A percentile compares a stretch with the other conserved stretches of the same genome.
Conservation (phyloP, 2,329 filamentous ascomycete species). For the Chrysoporthe cubensis region DNA sequence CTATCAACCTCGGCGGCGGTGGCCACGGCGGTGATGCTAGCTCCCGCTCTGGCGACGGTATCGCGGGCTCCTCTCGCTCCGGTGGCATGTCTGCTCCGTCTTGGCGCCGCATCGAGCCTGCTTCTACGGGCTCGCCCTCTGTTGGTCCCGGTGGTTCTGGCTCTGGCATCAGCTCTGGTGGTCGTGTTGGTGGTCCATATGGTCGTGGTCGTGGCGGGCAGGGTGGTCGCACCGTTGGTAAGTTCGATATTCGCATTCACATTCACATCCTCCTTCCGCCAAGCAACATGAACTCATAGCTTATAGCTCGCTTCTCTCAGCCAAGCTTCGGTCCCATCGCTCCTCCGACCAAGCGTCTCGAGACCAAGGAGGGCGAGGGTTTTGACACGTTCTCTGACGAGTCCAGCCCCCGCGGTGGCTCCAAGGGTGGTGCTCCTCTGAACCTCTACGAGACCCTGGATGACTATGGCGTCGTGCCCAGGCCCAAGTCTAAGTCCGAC, state of each 20-base stretch:
- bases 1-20: background rate
- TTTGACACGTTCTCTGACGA: background rate
- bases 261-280: too few species aligned
- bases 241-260: too few species aligned
- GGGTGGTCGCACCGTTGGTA: background rate
- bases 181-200: background rate
- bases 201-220: slow-evolving; percentile 3
- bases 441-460: slow-evolving; percentile 1
- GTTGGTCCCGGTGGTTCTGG: slow-evolving; percentile 9
- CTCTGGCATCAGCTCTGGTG: background rate
- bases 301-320: slow-evolving; percentile 13
- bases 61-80: background rate
- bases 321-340: slow-evolving; percentile 23
- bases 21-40: background rate
- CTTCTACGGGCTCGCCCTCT: slow-evolving; percentile 5
- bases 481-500: background rate
- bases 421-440: slow-evolving; percentile 7
- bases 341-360: slow-evolving; percentile 12
- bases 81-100: slow-evolving; percentile 4
- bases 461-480: background rate
- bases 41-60: background rate
- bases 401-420: slow-evolving; percentile 1
- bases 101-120: slow-evolving; percentile 14
- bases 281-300: background rate
- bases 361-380: background rate